These are phyloP conservation scores for Arthrinium phaeospermum DNA, from an alignment of 2,329 filamentous ascomycete species.

Conservation along the genomic window DNA sequence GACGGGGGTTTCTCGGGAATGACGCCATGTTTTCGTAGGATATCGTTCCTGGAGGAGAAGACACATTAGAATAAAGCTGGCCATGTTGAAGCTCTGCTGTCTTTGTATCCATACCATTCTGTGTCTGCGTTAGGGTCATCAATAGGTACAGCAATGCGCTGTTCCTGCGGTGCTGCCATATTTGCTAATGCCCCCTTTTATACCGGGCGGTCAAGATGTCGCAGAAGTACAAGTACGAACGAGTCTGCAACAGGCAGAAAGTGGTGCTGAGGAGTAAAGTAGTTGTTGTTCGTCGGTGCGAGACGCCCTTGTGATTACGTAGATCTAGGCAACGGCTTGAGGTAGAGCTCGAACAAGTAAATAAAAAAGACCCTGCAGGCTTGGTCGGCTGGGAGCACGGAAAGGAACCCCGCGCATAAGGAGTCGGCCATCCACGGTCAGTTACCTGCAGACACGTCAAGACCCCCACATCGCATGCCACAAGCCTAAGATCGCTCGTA, in stretches of 20 bases:
- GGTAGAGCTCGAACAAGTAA: conserved; percentile 1
- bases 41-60: conserved; percentile 79
- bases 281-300: background rate
- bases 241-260: background rate
- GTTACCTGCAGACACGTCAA: background rate
- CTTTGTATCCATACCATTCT: conserved; percentile 74
- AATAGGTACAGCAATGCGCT: conserved; percentile 79
- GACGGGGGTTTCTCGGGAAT: conserved; percentile 98
- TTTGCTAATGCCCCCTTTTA: conserved; percentile 22
- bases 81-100: background rate
- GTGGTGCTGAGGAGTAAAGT: background rate
- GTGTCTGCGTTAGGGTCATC: conserved; percentile 97
- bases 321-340: background rate
- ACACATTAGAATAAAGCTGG: background rate
- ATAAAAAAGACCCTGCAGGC: conserved; percentile 17
- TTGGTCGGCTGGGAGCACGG: background rate
- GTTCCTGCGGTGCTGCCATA: conserved; percentile 68
- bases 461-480: background rate
- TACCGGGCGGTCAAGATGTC: background rate
- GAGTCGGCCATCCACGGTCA: background rate
- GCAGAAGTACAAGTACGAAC: background rate
- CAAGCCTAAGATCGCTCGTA: background rate
- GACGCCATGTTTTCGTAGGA: conserved; percentile 92
- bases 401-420: background rate
- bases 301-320: background rate